Evolutionary conservation across 257 asterid species (phyloP).

Genomic region (Forsythia suspensa): DNA sequence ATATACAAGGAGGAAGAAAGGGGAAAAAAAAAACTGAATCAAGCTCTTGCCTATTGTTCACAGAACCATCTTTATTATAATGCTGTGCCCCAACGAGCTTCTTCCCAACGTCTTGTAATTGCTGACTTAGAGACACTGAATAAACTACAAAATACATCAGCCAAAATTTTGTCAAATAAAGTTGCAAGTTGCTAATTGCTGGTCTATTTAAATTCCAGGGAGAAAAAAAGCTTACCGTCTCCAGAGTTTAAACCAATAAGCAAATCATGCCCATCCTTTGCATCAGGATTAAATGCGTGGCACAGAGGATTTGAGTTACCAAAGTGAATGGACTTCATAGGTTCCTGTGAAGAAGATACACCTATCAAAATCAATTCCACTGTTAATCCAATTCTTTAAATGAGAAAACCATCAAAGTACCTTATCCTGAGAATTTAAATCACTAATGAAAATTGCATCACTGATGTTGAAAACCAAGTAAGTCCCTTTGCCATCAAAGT

Average conservation of each 20-base stretch:
- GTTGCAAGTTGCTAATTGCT: background rate
- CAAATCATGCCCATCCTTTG: constrained; percentile 97
- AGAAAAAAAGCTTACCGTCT: constrained; percentile 59
- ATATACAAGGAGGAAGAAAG: background rate
- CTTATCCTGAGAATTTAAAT: constrained; percentile 96
- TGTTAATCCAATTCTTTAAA: constrained; percentile 8
- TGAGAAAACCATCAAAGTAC: constrained; percentile 38
- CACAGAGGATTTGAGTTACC: constrained; percentile 90
- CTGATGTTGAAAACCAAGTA: constrained; percentile 93
- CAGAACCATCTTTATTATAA: constrained; percentile 93
- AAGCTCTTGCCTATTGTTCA: constrained; percentile 68
- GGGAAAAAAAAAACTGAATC: background rate
- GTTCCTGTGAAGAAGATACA: constrained; percentile 66
- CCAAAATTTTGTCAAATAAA: constrained; percentile 12
- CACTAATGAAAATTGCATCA: constrained; percentile 86
- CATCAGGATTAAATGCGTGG: constrained; percentile 93
- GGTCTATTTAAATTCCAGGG: constrained; percentile 2
- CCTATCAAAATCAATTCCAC: constrained; percentile 34
- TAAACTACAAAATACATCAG: constrained; percentile 58
- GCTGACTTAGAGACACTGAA: constrained; percentile 90
- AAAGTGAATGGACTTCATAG: constrained; percentile 89
- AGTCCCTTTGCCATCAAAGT: constrained; percentile 91
- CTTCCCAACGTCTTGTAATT: constrained; percentile 93
- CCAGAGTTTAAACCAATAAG: constrained; percentile 93
- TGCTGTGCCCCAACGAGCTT: constrained; percentile 98